Evolutionary conservation across 805 yeast species (phyloP).

Genomic region (Pichia sporocuriosa): DNA sequence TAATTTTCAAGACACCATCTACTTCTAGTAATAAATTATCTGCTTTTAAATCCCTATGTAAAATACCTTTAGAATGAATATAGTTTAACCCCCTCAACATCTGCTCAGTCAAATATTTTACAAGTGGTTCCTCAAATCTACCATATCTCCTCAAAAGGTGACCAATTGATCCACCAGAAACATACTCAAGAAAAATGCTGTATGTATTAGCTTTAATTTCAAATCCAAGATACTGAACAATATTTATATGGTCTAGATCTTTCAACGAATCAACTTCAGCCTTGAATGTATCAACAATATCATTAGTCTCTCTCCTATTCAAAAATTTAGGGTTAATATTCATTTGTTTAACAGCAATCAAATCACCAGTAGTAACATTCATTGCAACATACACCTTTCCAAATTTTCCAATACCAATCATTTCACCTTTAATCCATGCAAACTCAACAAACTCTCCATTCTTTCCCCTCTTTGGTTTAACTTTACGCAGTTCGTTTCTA

Average conservation of each 20-base stretch:
- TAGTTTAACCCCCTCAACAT: constrained; percentile 82
- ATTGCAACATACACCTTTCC: constrained; percentile 89
- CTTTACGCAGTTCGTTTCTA: neutral
- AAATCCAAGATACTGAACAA: constrained; percentile 93
- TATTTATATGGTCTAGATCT: constrained; percentile 87
- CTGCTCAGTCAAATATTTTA: constrained; percentile 68
- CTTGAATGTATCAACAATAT: constrained; percentile 72
- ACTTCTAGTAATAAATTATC: constrained; percentile 83
- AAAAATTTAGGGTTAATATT: constrained; percentile 45
- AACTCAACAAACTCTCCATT: constrained; percentile 67
- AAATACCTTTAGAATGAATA: constrained; percentile 76
- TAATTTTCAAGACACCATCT: constrained; percentile 91
- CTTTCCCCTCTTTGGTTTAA: constrained; percentile 5
- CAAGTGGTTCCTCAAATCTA: constrained; percentile 70
- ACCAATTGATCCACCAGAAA: constrained; percentile 96
- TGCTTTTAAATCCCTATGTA: constrained; percentile 92
- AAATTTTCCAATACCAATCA: constrained; percentile 94
- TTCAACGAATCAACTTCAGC: constrained; percentile 92
- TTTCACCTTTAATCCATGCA: constrained; percentile 97
- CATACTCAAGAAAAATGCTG: constrained; percentile 88
- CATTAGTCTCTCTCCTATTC: constrained; percentile 41
- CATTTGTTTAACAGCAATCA: constrained; percentile 98
- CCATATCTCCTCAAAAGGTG: constrained; percentile 79
- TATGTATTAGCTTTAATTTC: constrained; percentile 70
- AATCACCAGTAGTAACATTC: constrained; percentile 94